Conservation (phyloP, 2,329 filamentous ascomycete genomes). For the Scedosporium apiospermum region DNA sequence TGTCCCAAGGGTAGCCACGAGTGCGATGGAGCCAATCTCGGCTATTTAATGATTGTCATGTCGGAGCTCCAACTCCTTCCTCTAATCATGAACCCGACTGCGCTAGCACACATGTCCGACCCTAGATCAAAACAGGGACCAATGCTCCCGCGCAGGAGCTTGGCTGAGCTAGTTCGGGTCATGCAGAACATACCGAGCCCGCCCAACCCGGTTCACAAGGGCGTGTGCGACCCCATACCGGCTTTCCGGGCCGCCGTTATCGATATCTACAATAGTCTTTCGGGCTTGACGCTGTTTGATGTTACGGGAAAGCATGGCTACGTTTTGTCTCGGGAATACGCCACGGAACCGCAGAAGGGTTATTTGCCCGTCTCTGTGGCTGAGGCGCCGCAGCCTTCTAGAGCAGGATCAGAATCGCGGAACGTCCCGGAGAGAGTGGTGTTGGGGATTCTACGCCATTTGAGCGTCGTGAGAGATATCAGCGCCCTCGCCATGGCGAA, state of each 20-base stretch:
- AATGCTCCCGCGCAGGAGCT: constrained; percentile 22
- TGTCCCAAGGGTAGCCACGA: constrained; percentile 39
- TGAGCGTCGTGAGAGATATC: constrained; percentile 31
- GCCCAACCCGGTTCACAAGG: constrained; percentile 27
- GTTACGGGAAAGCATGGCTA: constrained; percentile 40
- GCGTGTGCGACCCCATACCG: constrained; percentile 39
- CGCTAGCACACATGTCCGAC: constrained; percentile 9
- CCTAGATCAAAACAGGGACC: constrained; percentile 4
- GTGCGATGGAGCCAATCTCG: constrained; percentile 43
- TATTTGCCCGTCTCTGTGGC: background rate
- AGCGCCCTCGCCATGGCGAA: constrained; percentile 31
- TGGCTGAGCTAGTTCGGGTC: constrained; percentile 34
- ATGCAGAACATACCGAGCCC: constrained; percentile 35
- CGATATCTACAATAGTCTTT: constrained; percentile 41
- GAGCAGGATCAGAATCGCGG: background rate
- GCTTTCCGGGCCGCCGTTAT: constrained; percentile 35
- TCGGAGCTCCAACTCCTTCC: constrained; percentile 36
- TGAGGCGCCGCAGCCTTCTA: background rate
- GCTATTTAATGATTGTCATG: constrained; percentile 43
- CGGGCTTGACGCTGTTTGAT: constrained; percentile 37
- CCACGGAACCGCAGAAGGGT: constrained; percentile 24
- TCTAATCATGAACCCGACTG: constrained; percentile 25
- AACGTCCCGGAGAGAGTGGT: constrained; percentile 25
- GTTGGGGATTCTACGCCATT: constrained; percentile 27
- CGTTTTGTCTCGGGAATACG: constrained; percentile 32